Evolutionary conservation across 257 asterid species (phyloP).

Genomic region (Nicotiana knightiana): DNA sequence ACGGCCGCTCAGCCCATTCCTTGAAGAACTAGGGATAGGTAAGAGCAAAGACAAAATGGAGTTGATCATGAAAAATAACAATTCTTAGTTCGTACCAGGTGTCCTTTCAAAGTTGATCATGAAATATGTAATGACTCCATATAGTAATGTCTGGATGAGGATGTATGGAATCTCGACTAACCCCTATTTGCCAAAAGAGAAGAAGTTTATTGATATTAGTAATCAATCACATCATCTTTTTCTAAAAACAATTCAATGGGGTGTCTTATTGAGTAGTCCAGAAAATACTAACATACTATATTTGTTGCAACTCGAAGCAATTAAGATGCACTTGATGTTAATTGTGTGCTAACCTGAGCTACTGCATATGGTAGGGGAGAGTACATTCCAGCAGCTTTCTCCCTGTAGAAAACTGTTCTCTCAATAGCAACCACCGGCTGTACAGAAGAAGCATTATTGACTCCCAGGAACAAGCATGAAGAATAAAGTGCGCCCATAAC

Average conservation of each 20-base stretch:
- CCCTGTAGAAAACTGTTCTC: constrained; percentile 90
- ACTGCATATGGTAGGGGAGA: constrained; percentile 68
- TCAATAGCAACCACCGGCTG: constrained; percentile 77
- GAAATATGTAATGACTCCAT: constrained; percentile 71
- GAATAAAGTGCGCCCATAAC: constrained; percentile 80
- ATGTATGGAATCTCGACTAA: constrained; percentile 78
- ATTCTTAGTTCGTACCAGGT: constrained; percentile 33
- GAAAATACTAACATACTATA: not conserved
- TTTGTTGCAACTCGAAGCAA: not conserved
- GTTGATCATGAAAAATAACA: constrained; percentile 1
- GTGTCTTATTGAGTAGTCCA: not conserved
- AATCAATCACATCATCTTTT: not conserved
- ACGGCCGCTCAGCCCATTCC: not conserved
- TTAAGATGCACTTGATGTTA: not conserved
- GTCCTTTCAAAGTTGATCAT: constrained; percentile 81
- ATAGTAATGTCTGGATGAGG: constrained; percentile 54
- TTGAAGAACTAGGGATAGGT: not conserved
- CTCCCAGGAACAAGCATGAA: constrained; percentile 72
- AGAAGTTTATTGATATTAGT: constrained; percentile 2
- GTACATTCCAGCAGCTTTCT: constrained; percentile 89
- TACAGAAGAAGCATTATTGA: constrained; percentile 79
- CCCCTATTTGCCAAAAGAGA: constrained; percentile 41
- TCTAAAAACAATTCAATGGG: not conserved
- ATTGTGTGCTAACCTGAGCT: constrained; percentile 56
- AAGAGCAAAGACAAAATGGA: not conserved